phyloP scores from a whole-genome alignment of 257 asterid species.

The Solanum tarapatanum region DNA sequence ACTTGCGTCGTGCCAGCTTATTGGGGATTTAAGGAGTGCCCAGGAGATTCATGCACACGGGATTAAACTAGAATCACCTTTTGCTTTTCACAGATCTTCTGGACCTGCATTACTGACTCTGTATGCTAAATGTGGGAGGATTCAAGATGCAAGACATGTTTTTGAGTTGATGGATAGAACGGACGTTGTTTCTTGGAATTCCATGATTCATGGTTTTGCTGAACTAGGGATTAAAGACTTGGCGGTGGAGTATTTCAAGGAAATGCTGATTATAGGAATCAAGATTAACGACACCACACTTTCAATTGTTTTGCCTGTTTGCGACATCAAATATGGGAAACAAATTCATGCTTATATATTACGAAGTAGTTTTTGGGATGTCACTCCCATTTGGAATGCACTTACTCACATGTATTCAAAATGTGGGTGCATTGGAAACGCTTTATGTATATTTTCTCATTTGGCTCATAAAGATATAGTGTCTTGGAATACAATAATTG shows the following conservation, averaged over 20 bases:
- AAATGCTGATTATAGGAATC: constrained; percentile 17
- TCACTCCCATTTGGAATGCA: constrained; percentile 20
- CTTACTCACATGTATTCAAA: constrained; percentile 33
- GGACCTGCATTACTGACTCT: constrained; percentile 34
- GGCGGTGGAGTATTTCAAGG: constrained; percentile 15
- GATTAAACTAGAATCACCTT: constrained; percentile 3
- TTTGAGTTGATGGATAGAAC: constrained; percentile 24
- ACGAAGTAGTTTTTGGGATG: not conserved
- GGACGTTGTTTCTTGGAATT: constrained; percentile 32
- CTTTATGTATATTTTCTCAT: constrained; percentile 15
- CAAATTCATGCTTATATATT: constrained; percentile 21
- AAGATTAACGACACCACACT: constrained; percentile 20
- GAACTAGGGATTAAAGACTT: constrained; percentile 9
- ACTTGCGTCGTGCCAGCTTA: constrained; percentile 23
- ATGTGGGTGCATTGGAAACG: constrained; percentile 18
- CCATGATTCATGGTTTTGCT: constrained; percentile 31
- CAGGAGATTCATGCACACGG: constrained; percentile 35
- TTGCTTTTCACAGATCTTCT: constrained; percentile 20
- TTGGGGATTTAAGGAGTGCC: constrained; percentile 15
- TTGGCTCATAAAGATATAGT: constrained; percentile 23
- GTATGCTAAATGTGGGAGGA: constrained; percentile 23
- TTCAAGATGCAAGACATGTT: constrained; percentile 11
- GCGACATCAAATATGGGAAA: constrained; percentile 23
- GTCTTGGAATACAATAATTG: constrained; percentile 38
- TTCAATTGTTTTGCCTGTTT: constrained; percentile 19